phyloP scores from a whole-genome alignment of 2,329 filamentous ascomycete genomes.

The Fusarium sp. region DNA sequence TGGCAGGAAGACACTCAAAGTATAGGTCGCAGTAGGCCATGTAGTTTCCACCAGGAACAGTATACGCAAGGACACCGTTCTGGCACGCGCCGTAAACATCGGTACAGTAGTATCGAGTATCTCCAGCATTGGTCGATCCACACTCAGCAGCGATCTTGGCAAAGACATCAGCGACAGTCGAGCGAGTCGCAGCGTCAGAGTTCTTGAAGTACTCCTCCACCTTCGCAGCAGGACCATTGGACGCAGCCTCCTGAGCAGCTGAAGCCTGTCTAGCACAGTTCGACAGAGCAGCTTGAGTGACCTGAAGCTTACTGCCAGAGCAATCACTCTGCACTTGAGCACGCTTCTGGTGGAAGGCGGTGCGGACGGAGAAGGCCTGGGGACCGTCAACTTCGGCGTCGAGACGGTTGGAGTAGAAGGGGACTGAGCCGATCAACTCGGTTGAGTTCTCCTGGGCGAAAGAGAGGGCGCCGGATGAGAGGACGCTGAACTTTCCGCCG shows the following conservation, averaged over 20 bases:
- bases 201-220: slow-evolving; percentile 73
- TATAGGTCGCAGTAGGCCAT: slow-evolving; percentile 71
- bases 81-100: slow-evolving; percentile 65
- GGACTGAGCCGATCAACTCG: slow-evolving; percentile 62
- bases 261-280: slow-evolving; percentile 64
- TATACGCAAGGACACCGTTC: slow-evolving; percentile 66
- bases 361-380: slow-evolving; percentile 60
- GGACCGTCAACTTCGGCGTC: slow-evolving; percentile 65
- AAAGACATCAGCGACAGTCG: slow-evolving; percentile 61
- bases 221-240: slow-evolving; percentile 58
- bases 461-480: slow-evolving; percentile 64
- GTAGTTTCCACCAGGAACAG: slow-evolving; percentile 60
- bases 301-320: slow-evolving; percentile 55
- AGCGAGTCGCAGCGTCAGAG: slow-evolving; percentile 54
- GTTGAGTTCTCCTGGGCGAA: slow-evolving; percentile 62
- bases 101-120: slow-evolving; percentile 65
- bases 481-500: slow-evolving; percentile 65
- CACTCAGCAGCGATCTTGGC: slow-evolving; percentile 65
- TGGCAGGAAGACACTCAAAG: slow-evolving; percentile 62
- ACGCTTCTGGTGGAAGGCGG: slow-evolving; percentile 61
- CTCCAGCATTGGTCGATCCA: slow-evolving; percentile 56
- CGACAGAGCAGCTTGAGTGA: slow-evolving; percentile 60
- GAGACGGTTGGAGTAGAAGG: slow-evolving; percentile 68
- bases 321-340: slow-evolving; percentile 63
- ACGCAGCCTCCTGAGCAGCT: slow-evolving; percentile 60